Conservation (phyloP, 2,329 filamentous ascomycete genomes). For the Fusarium sp. region DNA sequence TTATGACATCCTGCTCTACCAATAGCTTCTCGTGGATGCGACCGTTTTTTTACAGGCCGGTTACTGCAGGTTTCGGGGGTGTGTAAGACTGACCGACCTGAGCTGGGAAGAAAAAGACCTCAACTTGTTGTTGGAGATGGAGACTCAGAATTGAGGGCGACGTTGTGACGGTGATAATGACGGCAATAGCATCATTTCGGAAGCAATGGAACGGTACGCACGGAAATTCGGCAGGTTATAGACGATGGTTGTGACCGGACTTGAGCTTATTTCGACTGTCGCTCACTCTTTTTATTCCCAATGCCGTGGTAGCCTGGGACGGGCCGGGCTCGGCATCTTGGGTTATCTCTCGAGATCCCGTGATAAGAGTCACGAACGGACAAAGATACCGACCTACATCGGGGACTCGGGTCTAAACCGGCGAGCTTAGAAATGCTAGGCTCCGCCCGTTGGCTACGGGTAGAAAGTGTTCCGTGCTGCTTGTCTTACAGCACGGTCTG, state of each 20-base stretch:
- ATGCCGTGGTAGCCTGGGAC: neutral
- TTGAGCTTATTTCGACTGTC: neutral
- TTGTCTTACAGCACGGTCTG: constrained; percentile 11
- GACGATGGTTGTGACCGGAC: constrained; percentile 2
- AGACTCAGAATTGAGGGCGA: neutral
- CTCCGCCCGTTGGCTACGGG: neutral
- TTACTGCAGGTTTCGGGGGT: constrained; percentile 5
- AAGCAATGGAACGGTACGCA: neutral
- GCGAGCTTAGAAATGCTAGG: constrained; percentile 1
- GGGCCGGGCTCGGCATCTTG: constrained; percentile 23
- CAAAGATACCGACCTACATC: constrained; percentile 16
- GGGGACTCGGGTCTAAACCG: constrained; percentile 27
- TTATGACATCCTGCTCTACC: constrained; percentile 33
- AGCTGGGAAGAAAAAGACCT: constrained; percentile 1
- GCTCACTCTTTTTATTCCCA: neutral
- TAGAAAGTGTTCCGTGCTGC: neutral
- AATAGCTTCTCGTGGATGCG: constrained; percentile 1
- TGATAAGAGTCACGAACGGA: constrained; percentile 1
- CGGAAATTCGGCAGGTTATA: neutral
- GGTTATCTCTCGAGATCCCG: neutral
- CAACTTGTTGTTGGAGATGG: neutral
- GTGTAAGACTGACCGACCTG: constrained; percentile 4
- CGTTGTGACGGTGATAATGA: neutral
- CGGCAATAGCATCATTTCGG: constrained; percentile 2
- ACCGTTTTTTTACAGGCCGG: constrained; percentile 1